Percentiles rank a stretch among this genome's conserved stretches.
phyloP scores from a whole-genome alignment of 2,329 filamentous ascomycete genomes.

The Neofusicoccum sp. region DNA sequence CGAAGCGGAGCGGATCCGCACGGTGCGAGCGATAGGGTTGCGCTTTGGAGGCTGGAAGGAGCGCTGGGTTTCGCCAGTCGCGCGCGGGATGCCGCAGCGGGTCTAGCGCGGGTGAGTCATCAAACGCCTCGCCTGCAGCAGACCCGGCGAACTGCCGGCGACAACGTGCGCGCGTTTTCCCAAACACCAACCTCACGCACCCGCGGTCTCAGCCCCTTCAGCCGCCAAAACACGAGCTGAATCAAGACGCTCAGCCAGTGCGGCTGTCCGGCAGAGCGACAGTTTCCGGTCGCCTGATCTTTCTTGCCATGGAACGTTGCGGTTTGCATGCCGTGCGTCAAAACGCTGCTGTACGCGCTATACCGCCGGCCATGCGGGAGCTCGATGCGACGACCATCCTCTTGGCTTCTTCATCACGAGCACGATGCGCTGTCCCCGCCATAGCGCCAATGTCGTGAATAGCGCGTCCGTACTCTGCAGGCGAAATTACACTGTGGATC shows the following conservation, averaged over 20 bases:
- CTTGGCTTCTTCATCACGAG: neutral
- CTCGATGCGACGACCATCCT: neutral
- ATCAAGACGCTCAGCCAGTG: neutral
- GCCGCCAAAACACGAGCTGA: constrained; percentile 9
- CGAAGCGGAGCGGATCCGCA: neutral
- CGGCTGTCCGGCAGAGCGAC: neutral
- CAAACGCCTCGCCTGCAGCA: neutral
- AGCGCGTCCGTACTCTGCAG: neutral
- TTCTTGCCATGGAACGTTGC: neutral
- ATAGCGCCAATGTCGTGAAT: neutral
- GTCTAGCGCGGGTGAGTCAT: neutral
- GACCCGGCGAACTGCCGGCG: neutral
- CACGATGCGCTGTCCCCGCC: neutral
- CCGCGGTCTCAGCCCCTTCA: constrained; percentile 3
- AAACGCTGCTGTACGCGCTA: neutral
- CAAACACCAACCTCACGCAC: constrained; percentile 11
- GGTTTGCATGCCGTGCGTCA: neutral
- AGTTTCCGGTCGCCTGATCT: constrained; percentile 14
- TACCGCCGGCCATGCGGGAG: neutral
- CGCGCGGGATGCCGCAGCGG: neutral
- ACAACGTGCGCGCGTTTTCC: neutral
- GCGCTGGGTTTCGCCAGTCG: neutral
- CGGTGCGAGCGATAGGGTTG: neutral
- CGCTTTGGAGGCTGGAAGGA: neutral
- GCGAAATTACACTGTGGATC: neutral